Conservation (phyloP, 2,329 filamentous ascomycete species). For the Gaeumannomyces sp. region DNA sequence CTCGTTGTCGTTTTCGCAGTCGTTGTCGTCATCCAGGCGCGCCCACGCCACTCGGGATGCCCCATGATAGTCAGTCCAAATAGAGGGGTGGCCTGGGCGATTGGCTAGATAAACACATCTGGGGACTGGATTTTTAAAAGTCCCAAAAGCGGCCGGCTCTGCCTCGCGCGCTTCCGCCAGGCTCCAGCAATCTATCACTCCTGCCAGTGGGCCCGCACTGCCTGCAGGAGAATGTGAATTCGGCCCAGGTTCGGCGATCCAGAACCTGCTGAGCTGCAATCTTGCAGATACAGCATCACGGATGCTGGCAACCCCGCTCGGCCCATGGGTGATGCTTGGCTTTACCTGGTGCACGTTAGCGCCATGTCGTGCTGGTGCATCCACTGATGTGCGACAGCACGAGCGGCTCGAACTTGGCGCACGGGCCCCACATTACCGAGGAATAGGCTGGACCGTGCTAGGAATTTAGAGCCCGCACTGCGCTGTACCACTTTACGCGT, state of each 20-base stretch:
- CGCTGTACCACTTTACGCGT: slow-evolving; percentile 5
- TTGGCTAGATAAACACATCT: not conserved
- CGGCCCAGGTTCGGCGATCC: not conserved
- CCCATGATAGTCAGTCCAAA: not conserved
- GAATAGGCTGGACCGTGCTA: too few relatives aligned
- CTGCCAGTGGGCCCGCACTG: not conserved
- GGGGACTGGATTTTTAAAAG: not conserved
- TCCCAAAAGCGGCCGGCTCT: not conserved
- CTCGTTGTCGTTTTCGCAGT: not conserved
- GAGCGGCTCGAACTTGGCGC: not conserved
- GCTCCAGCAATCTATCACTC: not conserved
- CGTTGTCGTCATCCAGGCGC: not conserved
- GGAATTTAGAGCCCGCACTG: not conserved
- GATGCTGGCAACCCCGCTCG: not conserved
- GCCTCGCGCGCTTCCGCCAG: not conserved
- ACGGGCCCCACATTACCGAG: not conserved
- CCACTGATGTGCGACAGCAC: not conserved
- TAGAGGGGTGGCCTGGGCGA: not conserved
- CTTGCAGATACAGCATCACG: not conserved
- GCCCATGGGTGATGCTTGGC: not conserved
- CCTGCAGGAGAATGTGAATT: not conserved
- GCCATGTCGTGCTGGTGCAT: not conserved
- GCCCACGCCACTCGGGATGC: not conserved
- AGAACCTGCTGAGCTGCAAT: not conserved
- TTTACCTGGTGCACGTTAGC: not conserved